phyloP scores from a whole-genome alignment of 768 basidiomycete species.

The Auriculariales sp. region DNA sequence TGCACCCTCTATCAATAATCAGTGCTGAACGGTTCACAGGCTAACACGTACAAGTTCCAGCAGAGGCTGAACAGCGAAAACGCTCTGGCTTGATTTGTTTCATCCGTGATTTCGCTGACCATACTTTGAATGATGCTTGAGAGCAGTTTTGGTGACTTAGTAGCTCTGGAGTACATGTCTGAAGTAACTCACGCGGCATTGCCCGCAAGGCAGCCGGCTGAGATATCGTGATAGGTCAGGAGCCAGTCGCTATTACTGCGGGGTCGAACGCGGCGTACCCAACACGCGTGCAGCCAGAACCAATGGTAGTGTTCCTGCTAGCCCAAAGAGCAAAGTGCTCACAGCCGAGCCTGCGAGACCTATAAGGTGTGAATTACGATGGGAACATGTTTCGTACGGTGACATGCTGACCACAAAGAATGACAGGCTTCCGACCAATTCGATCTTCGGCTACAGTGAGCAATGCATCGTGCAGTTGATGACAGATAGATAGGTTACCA shows the following conservation, averaged over 20 bases:
- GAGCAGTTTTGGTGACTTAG: background rate
- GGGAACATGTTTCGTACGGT: conserved; percentile 3
- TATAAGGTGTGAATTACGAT: background rate
- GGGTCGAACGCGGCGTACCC: conserved; percentile 21
- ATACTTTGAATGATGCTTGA: conserved; percentile 39
- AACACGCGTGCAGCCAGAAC: conserved; percentile 37
- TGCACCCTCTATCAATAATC: conserved; percentile 24
- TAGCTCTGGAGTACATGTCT: background rate
- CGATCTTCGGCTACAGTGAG: conserved; percentile 31
- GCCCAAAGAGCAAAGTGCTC: conserved; percentile 39
- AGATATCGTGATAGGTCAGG: background rate
- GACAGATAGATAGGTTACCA: too few species aligned
- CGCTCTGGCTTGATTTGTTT: conserved; percentile 42
- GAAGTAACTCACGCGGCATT: conserved; percentile 27
- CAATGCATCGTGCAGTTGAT: background rate
- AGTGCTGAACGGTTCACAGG: background rate
- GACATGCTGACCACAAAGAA: conserved; percentile 30
- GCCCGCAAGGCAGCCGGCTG: conserved; percentile 49
- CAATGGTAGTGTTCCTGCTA: conserved; percentile 34
- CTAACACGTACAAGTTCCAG: conserved; percentile 24
- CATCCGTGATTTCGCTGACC: conserved; percentile 50
- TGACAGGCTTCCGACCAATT: conserved; percentile 49
- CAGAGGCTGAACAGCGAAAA: conserved; percentile 46
- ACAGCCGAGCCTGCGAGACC: conserved; percentile 25
- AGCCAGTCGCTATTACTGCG: conserved; percentile 1